These are phyloP conservation scores for Neopestalotiopsis rosae DNA, from an alignment of 2,329 filamentous ascomycete genomes.

Conservation along the genomic window DNA sequence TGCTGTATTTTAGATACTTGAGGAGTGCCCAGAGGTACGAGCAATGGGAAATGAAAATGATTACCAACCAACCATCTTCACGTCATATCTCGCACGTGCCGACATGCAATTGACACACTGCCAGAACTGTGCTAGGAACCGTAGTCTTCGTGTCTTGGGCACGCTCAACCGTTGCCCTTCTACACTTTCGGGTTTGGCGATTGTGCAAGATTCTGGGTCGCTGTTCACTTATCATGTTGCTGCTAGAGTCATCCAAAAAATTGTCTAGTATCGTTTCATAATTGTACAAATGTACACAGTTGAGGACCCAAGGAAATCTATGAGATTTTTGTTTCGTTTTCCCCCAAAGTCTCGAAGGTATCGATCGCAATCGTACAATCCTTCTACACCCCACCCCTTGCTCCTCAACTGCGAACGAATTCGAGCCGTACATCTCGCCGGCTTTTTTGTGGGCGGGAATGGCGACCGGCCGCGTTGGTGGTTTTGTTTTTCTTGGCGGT, in stretches of 20 bases:
- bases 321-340: constrained; percentile 26
- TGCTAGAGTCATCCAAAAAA: not conserved
- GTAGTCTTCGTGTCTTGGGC: too few species aligned
- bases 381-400: not conserved
- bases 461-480: not conserved
- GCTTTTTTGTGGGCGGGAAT: constrained; percentile 14
- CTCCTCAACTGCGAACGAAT: constrained; percentile 11
- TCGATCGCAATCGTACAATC: constrained; percentile 32
- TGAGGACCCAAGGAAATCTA: constrained; percentile 37
- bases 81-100: not conserved
- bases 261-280: constrained; percentile 31
- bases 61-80: not conserved
- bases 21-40: not conserved
- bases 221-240: constrained; percentile 8
- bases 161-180: not conserved
- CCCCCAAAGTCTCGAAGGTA: constrained; percentile 24
- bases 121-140: too few species aligned
- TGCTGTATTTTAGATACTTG: not conserved
- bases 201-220: not conserved
- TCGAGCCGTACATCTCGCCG: not conserved
- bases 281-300: constrained; percentile 39
- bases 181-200: not conserved
- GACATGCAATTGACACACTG: not conserved
- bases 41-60: constrained; percentile 2
- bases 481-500: constrained; percentile 4